phyloP scores from a whole-genome alignment of 2,329 filamentous ascomycete species.

The Trichoderma cornu-damae region DNA sequence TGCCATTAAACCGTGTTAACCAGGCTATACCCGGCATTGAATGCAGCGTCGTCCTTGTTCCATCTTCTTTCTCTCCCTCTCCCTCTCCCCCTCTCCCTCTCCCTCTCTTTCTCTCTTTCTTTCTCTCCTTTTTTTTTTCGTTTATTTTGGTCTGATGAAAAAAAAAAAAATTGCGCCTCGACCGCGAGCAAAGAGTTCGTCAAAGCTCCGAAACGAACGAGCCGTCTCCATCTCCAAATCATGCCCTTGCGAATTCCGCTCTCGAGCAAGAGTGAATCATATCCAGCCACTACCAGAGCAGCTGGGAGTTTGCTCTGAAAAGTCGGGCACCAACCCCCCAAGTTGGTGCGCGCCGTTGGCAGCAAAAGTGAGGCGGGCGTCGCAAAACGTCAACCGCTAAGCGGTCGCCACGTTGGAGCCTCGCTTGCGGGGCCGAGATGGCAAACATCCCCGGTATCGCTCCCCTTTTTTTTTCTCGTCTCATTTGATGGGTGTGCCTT shows the following conservation, averaged over 20 bases:
- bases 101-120: too few relatives aligned
- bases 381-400: constrained; percentile 13
- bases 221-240: background rate
- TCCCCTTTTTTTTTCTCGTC: background rate
- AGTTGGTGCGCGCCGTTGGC: background rate
- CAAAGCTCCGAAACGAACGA: background rate
- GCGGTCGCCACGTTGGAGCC: constrained; percentile 16
- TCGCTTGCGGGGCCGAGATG: constrained; percentile 9
- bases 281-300: too few relatives aligned
- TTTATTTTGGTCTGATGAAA: too few relatives aligned
- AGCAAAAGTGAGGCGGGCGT: background rate
- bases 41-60: too few relatives aligned
- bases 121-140: too few relatives aligned
- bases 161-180: too few relatives aligned
- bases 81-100: too few relatives aligned
- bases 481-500: too few relatives aligned
- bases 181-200: background rate
- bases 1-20: too few relatives aligned
- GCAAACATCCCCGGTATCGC: background rate
- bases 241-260: background rate
- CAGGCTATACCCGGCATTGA: too few relatives aligned
- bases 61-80: too few relatives aligned
- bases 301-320: background rate
- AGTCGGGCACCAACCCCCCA: constrained; percentile 12
- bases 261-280: background rate